Percentiles rank a stretch among this genome's conserved stretches.
Evolutionary conservation across 73 alveolate species (phyloP).

Genomic region (Strombidium stylifer): DNA sequence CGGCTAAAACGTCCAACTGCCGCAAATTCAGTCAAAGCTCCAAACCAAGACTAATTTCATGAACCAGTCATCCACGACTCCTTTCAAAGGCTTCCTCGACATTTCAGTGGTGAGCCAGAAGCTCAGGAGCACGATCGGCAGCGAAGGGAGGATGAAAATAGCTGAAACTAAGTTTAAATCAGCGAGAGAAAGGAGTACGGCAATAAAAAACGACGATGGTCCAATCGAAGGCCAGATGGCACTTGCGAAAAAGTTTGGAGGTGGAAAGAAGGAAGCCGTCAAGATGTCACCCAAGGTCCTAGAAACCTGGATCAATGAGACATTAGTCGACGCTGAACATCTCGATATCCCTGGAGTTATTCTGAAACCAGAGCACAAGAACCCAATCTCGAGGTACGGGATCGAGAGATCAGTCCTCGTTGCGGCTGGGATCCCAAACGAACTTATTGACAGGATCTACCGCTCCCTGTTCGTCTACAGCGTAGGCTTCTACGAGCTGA

Average conservation of each 20-base stretch:
- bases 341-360: conserved; percentile 45
- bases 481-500: conserved; percentile 51
- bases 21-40: too few relatives aligned
- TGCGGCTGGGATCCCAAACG: conserved; percentile 34
- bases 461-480: conserved; percentile 51
- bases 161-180: too few relatives aligned
- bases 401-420: conserved; percentile 16
- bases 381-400: conserved; percentile 21
- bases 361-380: conserved; percentile 15
- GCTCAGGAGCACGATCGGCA: too few relatives aligned
- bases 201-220: conserved; percentile 25
- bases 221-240: conserved; percentile 2
- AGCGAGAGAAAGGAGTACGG: too few relatives aligned
- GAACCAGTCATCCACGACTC: too few relatives aligned
- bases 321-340: conserved; percentile 55
- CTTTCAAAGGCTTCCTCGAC: too few relatives aligned
- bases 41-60: too few relatives aligned
- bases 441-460: conserved; percentile 35
- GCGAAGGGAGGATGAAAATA: too few relatives aligned
- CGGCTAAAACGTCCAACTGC: too few relatives aligned
- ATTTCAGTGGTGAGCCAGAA: too few relatives aligned
- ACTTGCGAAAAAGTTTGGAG: conserved; percentile 1
- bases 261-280: conserved; percentile 8
- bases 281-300: conserved; percentile 28
- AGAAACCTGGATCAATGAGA: conserved; percentile 54